phyloP scores from a whole-genome alignment of 2,329 filamentous ascomycete species.

The Trichoderma cornu-damae region DNA sequence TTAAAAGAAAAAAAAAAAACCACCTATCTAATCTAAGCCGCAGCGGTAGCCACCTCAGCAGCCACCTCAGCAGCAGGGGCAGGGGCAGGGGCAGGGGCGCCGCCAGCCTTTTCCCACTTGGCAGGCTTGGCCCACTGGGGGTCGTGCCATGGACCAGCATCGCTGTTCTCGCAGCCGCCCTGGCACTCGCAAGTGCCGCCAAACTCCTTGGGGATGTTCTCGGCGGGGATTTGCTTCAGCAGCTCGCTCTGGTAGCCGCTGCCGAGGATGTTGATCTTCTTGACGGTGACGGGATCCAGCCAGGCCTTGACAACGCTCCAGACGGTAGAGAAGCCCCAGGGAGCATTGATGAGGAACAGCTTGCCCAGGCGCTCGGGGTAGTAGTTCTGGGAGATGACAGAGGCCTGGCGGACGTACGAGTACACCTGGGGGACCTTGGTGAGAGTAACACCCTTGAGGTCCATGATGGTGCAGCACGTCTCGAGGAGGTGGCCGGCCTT shows the following conservation, averaged over 20 bases:
- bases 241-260: slow-evolving; percentile 77
- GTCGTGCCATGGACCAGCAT: slow-evolving; percentile 86
- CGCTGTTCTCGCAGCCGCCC: slow-evolving; percentile 79
- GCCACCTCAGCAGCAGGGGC: slow-evolving; percentile 31
- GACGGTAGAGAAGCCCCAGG: slow-evolving; percentile 86
- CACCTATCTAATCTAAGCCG: slow-evolving; percentile 27
- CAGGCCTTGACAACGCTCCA: slow-evolving; percentile 88
- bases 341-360: slow-evolving; percentile 96
- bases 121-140: slow-evolving; percentile 59
- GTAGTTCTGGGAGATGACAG: slow-evolving; percentile 93
- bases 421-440: slow-evolving; percentile 78
- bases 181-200: slow-evolving; percentile 78
- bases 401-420: slow-evolving; percentile 78
- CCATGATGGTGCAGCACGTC: slow-evolving; percentile 98
- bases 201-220: slow-evolving; percentile 84
- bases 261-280: slow-evolving; percentile 91
- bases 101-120: slow-evolving; percentile 52
- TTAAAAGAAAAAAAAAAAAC: slow-evolving; percentile 16
- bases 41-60: slow-evolving; percentile 33
- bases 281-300: slow-evolving; percentile 92
- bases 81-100: slow-evolving; percentile 26
- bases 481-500: slow-evolving; percentile 86
- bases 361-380: slow-evolving; percentile 96
- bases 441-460: slow-evolving; percentile 89
- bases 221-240: slow-evolving; percentile 74